Conservation (phyloP, 352 stramenopile species). For the Phytophthora uliginosa region DNA sequence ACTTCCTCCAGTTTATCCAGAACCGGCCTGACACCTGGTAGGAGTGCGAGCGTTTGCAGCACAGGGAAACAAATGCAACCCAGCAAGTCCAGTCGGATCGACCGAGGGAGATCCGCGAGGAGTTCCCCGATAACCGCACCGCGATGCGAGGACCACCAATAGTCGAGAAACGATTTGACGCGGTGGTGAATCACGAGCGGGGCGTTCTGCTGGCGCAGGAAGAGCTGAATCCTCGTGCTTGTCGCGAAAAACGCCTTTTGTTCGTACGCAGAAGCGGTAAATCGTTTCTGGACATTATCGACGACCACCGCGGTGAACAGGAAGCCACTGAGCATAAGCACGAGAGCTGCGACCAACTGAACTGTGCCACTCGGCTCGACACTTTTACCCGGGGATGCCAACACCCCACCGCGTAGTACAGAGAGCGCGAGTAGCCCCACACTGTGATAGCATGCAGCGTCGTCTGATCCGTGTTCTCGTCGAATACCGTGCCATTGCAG, state of each 20-base stretch:
- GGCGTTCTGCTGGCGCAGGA: slow-evolving; percentile 1
- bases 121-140: background rate
- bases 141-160: background rate
- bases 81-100: background rate
- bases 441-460: background rate
- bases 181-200: background rate
- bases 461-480: background rate
- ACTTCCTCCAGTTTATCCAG: background rate
- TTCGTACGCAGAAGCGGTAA: background rate
- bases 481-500: background rate
- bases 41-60: background rate
- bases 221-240: background rate
- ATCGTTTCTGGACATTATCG: background rate
- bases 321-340: background rate
- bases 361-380: background rate
- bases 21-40: background rate
- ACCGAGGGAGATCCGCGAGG: background rate
- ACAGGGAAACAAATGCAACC: background rate
- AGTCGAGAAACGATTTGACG: slow-evolving; percentile 1
- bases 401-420: background rate
- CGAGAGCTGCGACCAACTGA: background rate
- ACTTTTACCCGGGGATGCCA: background rate
- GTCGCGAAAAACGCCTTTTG: background rate
- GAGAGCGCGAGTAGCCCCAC: background rate
- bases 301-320: background rate